Conservation (phyloP, 2,329 filamentous ascomycete genomes). For the Emmonsiellopsis sp. region DNA sequence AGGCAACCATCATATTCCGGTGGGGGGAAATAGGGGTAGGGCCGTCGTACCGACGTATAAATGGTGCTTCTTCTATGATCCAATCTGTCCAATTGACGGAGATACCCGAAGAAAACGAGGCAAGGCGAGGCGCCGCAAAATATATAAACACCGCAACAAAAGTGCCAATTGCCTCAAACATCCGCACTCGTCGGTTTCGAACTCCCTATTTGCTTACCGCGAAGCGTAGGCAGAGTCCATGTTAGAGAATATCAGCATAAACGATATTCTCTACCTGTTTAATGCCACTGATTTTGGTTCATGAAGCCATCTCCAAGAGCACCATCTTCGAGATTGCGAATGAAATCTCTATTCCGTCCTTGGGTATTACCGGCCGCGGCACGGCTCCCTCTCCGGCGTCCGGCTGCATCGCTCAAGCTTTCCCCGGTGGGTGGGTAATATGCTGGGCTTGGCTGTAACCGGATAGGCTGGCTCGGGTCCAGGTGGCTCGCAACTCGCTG, state of each 20-base stretch:
- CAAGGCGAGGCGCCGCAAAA: no score
- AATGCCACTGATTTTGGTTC: constrained; percentile 65
- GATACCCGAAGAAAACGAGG: no score
- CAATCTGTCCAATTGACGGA: no score
- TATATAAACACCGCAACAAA: no score
- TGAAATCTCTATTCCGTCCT: constrained; percentile 67
- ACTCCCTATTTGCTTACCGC: no score
- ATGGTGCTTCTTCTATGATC: no score
- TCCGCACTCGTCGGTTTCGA: no score
- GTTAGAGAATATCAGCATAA: background rate
- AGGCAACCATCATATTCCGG: no score
- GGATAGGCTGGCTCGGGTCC: constrained; percentile 87
- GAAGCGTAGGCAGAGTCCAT: background rate
- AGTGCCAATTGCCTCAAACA: no score
- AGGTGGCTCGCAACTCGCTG: constrained; percentile 93
- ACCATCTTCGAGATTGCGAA: constrained; percentile 86
- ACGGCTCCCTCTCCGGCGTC: constrained; percentile 68
- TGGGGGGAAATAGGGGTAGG: no score
- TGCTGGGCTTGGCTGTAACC: constrained; percentile 87
- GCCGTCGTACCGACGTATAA: no score
- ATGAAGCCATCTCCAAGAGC: constrained; percentile 90
- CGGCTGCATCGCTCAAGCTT: constrained; percentile 58
- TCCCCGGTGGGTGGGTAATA: constrained; percentile 94
- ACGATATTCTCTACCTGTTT: constrained; percentile 18
- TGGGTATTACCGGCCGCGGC: constrained; percentile 37